Evolutionary conservation across 2,329 filamentous ascomycete genomes (phyloP).

Genomic region (Colletotrichum trifolii): DNA sequence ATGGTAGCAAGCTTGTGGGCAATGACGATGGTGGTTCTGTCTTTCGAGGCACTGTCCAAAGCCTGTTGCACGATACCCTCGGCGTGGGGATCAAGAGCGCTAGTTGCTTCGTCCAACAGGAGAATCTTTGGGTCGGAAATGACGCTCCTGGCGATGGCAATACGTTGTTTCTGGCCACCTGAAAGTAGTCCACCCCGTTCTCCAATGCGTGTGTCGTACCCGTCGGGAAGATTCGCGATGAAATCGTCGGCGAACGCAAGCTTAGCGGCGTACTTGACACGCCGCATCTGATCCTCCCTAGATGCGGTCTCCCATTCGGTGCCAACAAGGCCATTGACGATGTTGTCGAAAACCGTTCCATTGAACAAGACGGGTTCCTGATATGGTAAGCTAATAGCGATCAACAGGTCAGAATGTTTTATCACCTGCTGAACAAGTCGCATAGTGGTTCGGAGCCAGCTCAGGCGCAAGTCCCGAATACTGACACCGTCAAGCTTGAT

Average conservation of each 20-base stretch:
- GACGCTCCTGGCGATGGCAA: slow-evolving; percentile 74
- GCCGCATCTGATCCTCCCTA: slow-evolving; percentile 43
- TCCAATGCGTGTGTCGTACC: slow-evolving; percentile 41
- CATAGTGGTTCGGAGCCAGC: slow-evolving; percentile 45
- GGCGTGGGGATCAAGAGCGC: slow-evolving; percentile 58
- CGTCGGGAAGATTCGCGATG: slow-evolving; percentile 39
- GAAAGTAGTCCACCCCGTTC: slow-evolving; percentile 40
- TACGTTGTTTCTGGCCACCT: slow-evolving; percentile 74
- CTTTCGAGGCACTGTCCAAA: slow-evolving; percentile 62
- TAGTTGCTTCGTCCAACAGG: slow-evolving; percentile 75
- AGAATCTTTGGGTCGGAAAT: slow-evolving; percentile 70
- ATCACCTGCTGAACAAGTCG: slow-evolving; percentile 44
- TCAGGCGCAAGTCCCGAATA: slow-evolving; percentile 42
- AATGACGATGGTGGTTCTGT: slow-evolving; percentile 72
- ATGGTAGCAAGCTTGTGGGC: slow-evolving; percentile 64
- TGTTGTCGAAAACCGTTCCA: slow-evolving; percentile 40
- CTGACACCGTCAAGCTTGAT: slow-evolving; percentile 44
- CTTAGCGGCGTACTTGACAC: slow-evolving; percentile 48
- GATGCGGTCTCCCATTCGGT: slow-evolving; percentile 28
- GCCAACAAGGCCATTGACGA: slow-evolving; percentile 40
- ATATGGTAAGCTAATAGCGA: slow-evolving; percentile 27
- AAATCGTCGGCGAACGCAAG: slow-evolving; percentile 42
- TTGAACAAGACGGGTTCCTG: slow-evolving; percentile 43
- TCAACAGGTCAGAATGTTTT: slow-evolving; percentile 5
- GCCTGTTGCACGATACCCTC: slow-evolving; percentile 64